Evolutionary conservation across 108 stramenopile genomes (phyloP), one percentile per base, ranked within the genome.

Genomic region (Cyclostephanos tholiformis): DNA sequence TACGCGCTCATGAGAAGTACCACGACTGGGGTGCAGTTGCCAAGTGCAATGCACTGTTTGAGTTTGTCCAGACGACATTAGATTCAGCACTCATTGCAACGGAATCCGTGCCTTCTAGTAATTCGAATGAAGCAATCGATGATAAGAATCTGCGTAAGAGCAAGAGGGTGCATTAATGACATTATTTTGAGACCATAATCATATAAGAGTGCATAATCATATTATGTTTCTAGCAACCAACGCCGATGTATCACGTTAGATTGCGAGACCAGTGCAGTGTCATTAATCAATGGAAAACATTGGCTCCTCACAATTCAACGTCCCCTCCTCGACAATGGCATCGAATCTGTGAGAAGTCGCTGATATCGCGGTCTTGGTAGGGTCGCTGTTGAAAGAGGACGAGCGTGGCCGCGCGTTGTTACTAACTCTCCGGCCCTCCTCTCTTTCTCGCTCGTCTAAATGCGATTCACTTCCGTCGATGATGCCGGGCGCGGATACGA

Each of bases 21-120:
- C 19, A 61, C 14, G 50, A 53, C 25, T 76, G 75, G 75, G 75
- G 75, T 14, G 75, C 75, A 57, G 36, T 22, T 53, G 49, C 52
- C 35, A 76, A 76, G 61, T 62, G 50, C 27, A 65, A 51, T 30
- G 43, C 52, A 27, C 26, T 70, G 32, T 60, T 25, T 59, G 57
- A 59, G 2, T 70, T 70, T 29, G 38, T 70, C 6, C 44, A 58
- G 25, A 36, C 4, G 0, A 7, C 29, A 3, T 68, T 68, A 36
- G 52, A 36, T 39, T 41, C 52, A 53, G 19, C 25, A 19, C 19
- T 2, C 25, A 53, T 8, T 20, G 20, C 52, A 25, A 19, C 0
- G 8, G 52, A 53, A 16, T 25, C 52, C 25, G 0, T 25, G 1
- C 1, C 25, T 53, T 53, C 52, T 41, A 41, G 12, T 41, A 10